Evolutionary conservation across 2,329 filamentous ascomycete genomes (phyloP).

Genomic region (Aspergillus tubingensis): DNA sequence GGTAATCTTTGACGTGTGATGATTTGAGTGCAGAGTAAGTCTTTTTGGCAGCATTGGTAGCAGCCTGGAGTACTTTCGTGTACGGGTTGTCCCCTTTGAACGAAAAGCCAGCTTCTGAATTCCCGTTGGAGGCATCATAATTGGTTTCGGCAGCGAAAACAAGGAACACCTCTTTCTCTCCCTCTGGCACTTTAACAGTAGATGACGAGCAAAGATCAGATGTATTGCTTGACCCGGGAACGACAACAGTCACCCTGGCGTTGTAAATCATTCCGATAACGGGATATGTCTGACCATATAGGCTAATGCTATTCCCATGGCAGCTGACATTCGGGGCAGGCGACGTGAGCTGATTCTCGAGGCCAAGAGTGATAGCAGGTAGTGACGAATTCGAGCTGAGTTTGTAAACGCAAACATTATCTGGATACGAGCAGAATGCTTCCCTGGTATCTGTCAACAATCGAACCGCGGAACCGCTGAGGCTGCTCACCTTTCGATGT

Average conservation of each 20-base stretch:
- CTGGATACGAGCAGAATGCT: conserved; percentile 35
- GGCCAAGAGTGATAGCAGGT: conserved; percentile 43
- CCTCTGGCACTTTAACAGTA: not conserved
- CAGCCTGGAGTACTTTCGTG: conserved; percentile 36
- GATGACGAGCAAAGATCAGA: conserved; percentile 23
- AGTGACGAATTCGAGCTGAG: conserved; percentile 35
- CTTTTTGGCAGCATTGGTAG: conserved; percentile 6
- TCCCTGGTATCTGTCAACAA: not conserved
- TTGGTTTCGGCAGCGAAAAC: conserved; percentile 49
- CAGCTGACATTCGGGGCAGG: conserved; percentile 35
- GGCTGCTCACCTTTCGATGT: not conserved
- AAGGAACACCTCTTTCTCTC: conserved; percentile 27
- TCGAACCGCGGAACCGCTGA: not conserved
- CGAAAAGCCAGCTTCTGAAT: conserved; percentile 45
- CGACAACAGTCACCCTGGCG: conserved; percentile 33
- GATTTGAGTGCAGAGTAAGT: conserved; percentile 16
- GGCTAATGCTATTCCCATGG: conserved; percentile 30
- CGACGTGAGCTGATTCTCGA: conserved; percentile 47
- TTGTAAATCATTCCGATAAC: conserved; percentile 29
- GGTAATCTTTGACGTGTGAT: conserved; percentile 21
- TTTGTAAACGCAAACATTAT: conserved; percentile 45
- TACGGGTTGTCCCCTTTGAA: conserved; percentile 54
- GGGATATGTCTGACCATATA: conserved; percentile 43
- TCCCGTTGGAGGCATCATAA: conserved; percentile 55
- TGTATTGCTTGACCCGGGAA: conserved; percentile 24